These are phyloP conservation scores for Verticillium nonalfalfae DNA, from an alignment of 2,329 filamentous ascomycete species.

Conservation along the genomic window DNA sequence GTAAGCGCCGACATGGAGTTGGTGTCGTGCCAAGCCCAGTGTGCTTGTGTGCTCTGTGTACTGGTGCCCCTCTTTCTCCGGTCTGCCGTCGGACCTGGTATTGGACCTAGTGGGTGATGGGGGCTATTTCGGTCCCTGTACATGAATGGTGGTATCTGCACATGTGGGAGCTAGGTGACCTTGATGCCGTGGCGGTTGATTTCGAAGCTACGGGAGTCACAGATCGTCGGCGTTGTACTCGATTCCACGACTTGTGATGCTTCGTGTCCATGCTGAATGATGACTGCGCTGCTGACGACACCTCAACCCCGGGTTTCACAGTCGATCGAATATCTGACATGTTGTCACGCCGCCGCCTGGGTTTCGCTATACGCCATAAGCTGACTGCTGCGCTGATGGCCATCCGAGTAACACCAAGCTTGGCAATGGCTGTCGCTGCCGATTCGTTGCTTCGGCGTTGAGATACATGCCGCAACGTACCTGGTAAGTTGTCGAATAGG, in stretches of 20 bases:
- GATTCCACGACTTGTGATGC: not conserved
- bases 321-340: not conserved
- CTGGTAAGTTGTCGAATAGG: not conserved
- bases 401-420: not conserved
- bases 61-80: not conserved
- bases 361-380: constrained; percentile 1
- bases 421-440: not conserved
- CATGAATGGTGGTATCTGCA: not conserved
- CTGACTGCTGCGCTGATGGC: not conserved
- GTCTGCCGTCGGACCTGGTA: not conserved
- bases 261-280: not conserved
- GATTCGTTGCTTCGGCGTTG: not conserved
- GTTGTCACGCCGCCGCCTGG: not conserved
- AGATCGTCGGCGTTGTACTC: too few species aligned
- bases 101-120: not conserved
- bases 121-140: not conserved
- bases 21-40: not conserved
- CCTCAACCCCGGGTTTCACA: not conserved
- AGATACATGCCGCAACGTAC: not conserved
- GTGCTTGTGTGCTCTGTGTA: not conserved
- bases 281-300: not conserved
- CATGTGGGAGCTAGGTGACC: not conserved
- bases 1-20: constrained; percentile 9
- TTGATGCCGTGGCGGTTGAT: not conserved
- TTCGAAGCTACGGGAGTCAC: too few species aligned